Base-by-base conservation (phyloP, 2,329 filamentous ascomycete genomes). In the Sclerotinia spermophila region DNA sequence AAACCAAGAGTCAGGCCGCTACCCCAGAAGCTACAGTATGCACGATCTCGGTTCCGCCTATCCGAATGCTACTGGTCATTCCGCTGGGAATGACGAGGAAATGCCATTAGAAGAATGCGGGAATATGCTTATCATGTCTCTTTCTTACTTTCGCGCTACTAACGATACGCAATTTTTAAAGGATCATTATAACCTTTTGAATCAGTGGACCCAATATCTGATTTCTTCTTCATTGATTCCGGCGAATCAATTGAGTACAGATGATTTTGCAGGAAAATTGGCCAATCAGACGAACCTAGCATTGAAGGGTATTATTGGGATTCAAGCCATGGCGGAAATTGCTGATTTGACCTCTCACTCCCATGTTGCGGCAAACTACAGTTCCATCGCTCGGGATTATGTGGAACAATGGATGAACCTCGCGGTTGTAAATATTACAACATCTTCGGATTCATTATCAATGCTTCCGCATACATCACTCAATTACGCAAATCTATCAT, bases 251-350 rank as follows among this genome's bases (percentile, higher is more conserved):
- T 81, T 96, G 15, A 93, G 89, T 35, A 96, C 92, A 0, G 92
- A 96, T 78, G 92, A 96, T 79, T 96, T 96, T 79, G 92, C 92
- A 8, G 92, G 92, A 56, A 89, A 89, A 81, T 83, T 94, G 33
- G 88, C 88, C 4, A 89, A 94, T 35, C 92, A 95, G 79, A 94
- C 92, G 3, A 95, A 96, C 78, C 84, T 96, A 24, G 92, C 92
- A 0, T 83, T 96, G 72, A 96, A 96, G 80, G 92, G 92, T 56
- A 94, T 96, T 75, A 88, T 96, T 71, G 92, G 90, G 24, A 91
- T 96, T 79, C 88, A 91, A 76, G 92, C 92, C 66, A 94, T 96
- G 90, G 87, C 89, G 68, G 85, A 90, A 74, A 85, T 96, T 44
- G 86, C 92, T 3, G 82, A 84, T 40, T 80, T 90, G 5, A 86